Percentiles rank a stretch among this genome's conserved stretches.
Evolutionary conservation across 2,329 filamentous ascomycete species (phyloP).

Genomic region (Cytospora piceicola): DNA sequence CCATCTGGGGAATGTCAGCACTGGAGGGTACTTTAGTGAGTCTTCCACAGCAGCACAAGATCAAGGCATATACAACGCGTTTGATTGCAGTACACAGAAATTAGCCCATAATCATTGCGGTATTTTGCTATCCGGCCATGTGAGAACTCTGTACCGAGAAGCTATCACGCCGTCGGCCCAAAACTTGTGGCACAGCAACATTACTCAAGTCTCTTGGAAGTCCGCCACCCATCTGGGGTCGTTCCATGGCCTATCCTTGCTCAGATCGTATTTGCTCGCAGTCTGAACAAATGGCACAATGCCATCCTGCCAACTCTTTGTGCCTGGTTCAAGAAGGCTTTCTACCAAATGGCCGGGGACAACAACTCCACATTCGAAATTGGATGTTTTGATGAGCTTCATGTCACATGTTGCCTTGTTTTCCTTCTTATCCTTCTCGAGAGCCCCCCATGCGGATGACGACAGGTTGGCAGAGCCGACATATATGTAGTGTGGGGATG

Average conservation of each 20-base stretch:
- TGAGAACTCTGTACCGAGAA: neutral
- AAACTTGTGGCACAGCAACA: neutral
- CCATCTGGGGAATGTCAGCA: neutral
- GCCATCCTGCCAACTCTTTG: constrained; percentile 33
- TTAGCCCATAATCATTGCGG: neutral
- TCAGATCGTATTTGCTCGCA: constrained; percentile 29
- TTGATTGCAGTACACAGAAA: neutral
- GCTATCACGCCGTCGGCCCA: neutral
- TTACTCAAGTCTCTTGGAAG: constrained; percentile 17
- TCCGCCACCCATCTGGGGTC: constrained; percentile 32
- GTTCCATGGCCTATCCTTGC: constrained; percentile 34
- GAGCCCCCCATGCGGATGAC: constrained; percentile 34
- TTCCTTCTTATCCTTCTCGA: constrained; percentile 34
- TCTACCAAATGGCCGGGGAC: constrained; percentile 33
- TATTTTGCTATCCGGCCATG: neutral
- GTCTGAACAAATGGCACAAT: constrained; percentile 34
- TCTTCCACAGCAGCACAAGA: neutral
- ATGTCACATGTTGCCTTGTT: constrained; percentile 33
- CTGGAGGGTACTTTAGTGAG: neutral
- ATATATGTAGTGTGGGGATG: constrained; percentile 34
- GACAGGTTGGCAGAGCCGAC: constrained; percentile 37
- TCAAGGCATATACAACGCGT: neutral
- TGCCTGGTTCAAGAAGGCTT: constrained; percentile 33
- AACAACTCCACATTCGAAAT: constrained; percentile 37
- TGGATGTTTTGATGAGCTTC: constrained; percentile 34